Evolutionary conservation across 495 filamentous ascomycete genomes (phyloP).

Genomic region (Venustampulla echinocandica): DNA sequence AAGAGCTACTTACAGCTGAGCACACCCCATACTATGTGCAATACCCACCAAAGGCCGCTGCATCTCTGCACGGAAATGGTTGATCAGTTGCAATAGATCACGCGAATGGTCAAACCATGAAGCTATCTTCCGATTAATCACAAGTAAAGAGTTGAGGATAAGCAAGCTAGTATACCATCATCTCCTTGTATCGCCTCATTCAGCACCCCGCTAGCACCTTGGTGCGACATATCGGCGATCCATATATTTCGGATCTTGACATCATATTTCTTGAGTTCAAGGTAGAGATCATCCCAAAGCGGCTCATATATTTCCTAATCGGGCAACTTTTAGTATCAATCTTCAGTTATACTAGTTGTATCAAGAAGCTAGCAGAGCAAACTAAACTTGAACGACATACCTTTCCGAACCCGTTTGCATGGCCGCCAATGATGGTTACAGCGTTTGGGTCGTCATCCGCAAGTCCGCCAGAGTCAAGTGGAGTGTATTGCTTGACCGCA

Average conservation of each 20-base stretch:
- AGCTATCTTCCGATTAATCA: slow-evolving; percentile 34
- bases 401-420: slow-evolving; percentile 83
- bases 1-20: slow-evolving; percentile 42
- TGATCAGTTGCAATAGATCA: slow-evolving; percentile 80
- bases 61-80: slow-evolving; percentile 66
- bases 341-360: too few relatives aligned
- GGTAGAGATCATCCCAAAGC: slow-evolving; percentile 67
- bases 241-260: slow-evolving; percentile 69
- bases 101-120: slow-evolving; percentile 76
- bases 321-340: too few relatives aligned
- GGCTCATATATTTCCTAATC: slow-evolving; percentile 79
- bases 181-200: slow-evolving; percentile 66
- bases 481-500: slow-evolving; percentile 74
- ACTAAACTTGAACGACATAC: slow-evolving; percentile 26
- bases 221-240: slow-evolving; percentile 72
- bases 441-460: slow-evolving; percentile 46
- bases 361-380: background rate
- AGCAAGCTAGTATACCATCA: too few relatives aligned
- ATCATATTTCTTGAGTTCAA: slow-evolving; percentile 35
- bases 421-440: slow-evolving; percentile 70
- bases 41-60: slow-evolving; percentile 75
- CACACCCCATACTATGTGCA: slow-evolving; percentile 81
- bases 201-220: slow-evolving; percentile 63
- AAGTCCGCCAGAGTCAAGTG: slow-evolving; percentile 50
- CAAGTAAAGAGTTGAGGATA: slow-evolving; percentile 18